Base-by-base conservation (phyloP, 805 yeast species). In the Sporopachydermia quercuum region DNA sequence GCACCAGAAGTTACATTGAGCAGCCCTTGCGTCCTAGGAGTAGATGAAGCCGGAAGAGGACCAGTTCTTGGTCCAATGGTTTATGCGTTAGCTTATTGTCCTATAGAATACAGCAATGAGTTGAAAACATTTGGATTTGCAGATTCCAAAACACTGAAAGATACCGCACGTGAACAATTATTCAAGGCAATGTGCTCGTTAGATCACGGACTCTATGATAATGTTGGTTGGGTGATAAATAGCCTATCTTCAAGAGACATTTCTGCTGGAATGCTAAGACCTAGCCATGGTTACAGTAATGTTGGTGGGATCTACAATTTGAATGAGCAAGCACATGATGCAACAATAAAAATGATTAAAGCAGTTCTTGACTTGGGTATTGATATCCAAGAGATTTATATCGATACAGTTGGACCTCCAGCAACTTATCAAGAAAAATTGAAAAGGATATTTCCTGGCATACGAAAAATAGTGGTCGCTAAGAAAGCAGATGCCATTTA, bases 21-120 rank as follows among this genome's bases (percentile, higher is more conserved):
- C 3, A 48, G 37, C 8, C 48, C 51, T 4, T 60, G 56, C 14
- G 66, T 77, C 5, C 58, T 91, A 6, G 99, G 99, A 1, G 94
- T 91, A 1, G 99, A 91, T 57, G 99, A 91, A 55, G 99, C 99
- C 0, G 99, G 99, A 1, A 68, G 99, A 47, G 99, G 99, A 0
- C 99, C 99, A 0, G 96, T 93, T 0, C 51, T 93, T 34, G 98
- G 98, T 0, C 94, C 97, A 0, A 91, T 91, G 98, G 98, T 91
- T 2, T 91, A 91, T 53, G 94, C 94, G 3, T 65, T 85, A 4
- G 76, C 91, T 3, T 91, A 85, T 53, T 78, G 94, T 45, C 58
- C 76, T 8, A 65, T 68, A 37, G 56, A 61, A 0, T 81, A 72
- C 60, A 44, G 55, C 46, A 46, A 68, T 1, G 53, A 66, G 15